phyloP scores from a whole-genome alignment of 1,284 basidiomycete genomes.

The Rhizoctonia solani region DNA sequence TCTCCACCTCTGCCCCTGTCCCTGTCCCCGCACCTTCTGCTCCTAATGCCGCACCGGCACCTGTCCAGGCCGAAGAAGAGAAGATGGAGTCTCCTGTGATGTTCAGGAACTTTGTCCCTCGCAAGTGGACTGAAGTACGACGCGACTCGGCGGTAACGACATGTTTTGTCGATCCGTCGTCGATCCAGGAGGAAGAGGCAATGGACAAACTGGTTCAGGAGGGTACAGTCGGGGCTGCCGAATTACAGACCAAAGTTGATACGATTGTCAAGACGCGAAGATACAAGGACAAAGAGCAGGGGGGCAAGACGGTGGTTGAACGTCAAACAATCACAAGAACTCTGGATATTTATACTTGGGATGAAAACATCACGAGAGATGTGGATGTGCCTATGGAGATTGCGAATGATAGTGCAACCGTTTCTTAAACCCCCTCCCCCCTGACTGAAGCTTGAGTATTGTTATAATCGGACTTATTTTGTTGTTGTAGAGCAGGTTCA shows the following conservation, averaged over 20 bases:
- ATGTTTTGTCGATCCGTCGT: slow-evolving; percentile 32
- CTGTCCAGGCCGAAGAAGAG: too few species aligned
- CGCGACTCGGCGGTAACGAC: slow-evolving; percentile 23
- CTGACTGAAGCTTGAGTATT: too few species aligned
- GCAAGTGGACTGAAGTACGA: slow-evolving; percentile 13
- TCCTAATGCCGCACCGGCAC: too few species aligned
- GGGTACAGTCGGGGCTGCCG: slow-evolving; percentile 46
- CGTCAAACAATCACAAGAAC: slow-evolving; percentile 68
- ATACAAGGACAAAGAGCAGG: slow-evolving; percentile 46
- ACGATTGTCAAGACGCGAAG: slow-evolving; percentile 60
- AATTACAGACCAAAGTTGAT: slow-evolving; percentile 56
- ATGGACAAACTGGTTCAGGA: slow-evolving; percentile 34
- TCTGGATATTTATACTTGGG: slow-evolving; percentile 50
- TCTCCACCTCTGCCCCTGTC: too few species aligned
- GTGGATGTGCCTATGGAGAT: background rate
- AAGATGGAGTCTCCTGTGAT: background rate
- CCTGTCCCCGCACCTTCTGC: too few species aligned
- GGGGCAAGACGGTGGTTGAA: slow-evolving; percentile 58
- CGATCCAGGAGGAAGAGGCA: slow-evolving; percentile 35
- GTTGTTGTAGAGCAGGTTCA: slow-evolving; percentile 6
- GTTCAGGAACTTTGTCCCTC: slow-evolving; percentile 18
- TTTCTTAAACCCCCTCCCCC: too few species aligned
- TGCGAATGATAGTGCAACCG: background rate
- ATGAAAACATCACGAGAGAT: background rate
- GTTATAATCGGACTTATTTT: too few species aligned